phyloP scores from a whole-genome alignment of 768 basidiomycete genomes.

The Candolleomyces aberdarensis region DNA sequence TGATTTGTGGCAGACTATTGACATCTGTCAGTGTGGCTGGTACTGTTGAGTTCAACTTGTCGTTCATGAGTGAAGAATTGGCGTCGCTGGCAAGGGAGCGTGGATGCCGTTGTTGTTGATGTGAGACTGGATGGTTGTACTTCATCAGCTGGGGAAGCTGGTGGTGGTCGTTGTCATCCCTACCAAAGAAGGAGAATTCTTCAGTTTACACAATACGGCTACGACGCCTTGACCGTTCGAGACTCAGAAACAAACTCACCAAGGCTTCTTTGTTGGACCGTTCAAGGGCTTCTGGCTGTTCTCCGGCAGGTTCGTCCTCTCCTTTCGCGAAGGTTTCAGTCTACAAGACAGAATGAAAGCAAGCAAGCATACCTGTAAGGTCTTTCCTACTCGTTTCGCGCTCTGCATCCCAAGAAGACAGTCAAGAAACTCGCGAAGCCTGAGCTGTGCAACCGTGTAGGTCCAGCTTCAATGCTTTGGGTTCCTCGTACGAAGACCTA shows the following conservation, averaged over 20 bases:
- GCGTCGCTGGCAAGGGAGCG: background rate
- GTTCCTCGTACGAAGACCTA: no score
- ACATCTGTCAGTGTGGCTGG: background rate
- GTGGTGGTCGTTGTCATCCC: background rate
- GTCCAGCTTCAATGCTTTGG: no score
- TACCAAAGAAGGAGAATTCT: background rate
- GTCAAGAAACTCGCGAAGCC: background rate
- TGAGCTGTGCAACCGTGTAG: background rate
- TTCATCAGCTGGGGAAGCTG: background rate
- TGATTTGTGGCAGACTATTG: slow-evolving; percentile 29
- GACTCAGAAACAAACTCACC: background rate
- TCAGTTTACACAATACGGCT: no score
- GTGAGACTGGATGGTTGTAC: background rate
- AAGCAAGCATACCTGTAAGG: background rate
- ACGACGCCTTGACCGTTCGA: background rate
- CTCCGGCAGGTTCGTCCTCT: background rate
- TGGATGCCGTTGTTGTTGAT: background rate
- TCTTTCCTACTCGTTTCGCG: background rate
- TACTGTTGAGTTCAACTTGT: background rate
- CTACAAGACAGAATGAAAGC: background rate
- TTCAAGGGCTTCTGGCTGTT: background rate
- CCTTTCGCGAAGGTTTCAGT: background rate
- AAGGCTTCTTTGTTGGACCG: background rate
- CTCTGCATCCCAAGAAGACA: background rate
- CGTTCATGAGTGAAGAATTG: background rate